These are phyloP conservation scores for Curvularia eragrostidis DNA, from an alignment of 2,329 filamentous ascomycete genomes.

Conservation along the genomic window DNA sequence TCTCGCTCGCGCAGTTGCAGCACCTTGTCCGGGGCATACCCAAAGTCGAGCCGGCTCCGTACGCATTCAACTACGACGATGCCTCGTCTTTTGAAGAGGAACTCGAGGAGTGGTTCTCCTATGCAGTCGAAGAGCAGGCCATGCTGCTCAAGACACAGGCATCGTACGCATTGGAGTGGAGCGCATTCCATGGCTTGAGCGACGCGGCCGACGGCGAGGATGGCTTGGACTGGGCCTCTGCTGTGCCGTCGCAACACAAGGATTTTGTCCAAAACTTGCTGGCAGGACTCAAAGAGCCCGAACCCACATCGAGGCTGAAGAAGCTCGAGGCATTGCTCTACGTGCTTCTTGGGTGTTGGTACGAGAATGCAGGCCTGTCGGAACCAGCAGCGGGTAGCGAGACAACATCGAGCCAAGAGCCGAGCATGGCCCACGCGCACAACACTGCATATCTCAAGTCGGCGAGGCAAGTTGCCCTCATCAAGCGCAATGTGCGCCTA, in stretches of 20 bases:
- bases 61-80: conserved; percentile 75
- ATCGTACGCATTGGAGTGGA: conserved; percentile 80
- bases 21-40: conserved; percentile 55
- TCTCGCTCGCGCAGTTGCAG: conserved; percentile 57
- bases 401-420: conserved; percentile 21
- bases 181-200: conserved; percentile 48
- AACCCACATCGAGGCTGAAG: conserved; percentile 42
- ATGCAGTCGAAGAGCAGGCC: conserved; percentile 83
- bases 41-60: conserved; percentile 57
- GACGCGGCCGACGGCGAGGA: conserved; percentile 50
- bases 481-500: conserved; percentile 53
- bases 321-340: conserved; percentile 56
- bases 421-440: conserved; percentile 11
- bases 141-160: conserved; percentile 77
- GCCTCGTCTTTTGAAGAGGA: conserved; percentile 75
- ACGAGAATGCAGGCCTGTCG: conserved; percentile 57
- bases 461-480: conserved; percentile 53
- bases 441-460: conserved; percentile 40
- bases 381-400: conserved; percentile 16
- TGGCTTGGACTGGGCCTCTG: conserved; percentile 70
- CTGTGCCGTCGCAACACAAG: conserved; percentile 61
- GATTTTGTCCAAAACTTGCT: conserved; percentile 62
- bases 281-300: conserved; percentile 37
- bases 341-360: conserved; percentile 57
- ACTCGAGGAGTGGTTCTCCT: conserved; percentile 97